Evolutionary conservation across 2,329 filamentous ascomycete species (phyloP), one percentile per base, ranked within the genome.

Genomic region (Eutypa lata): DNA sequence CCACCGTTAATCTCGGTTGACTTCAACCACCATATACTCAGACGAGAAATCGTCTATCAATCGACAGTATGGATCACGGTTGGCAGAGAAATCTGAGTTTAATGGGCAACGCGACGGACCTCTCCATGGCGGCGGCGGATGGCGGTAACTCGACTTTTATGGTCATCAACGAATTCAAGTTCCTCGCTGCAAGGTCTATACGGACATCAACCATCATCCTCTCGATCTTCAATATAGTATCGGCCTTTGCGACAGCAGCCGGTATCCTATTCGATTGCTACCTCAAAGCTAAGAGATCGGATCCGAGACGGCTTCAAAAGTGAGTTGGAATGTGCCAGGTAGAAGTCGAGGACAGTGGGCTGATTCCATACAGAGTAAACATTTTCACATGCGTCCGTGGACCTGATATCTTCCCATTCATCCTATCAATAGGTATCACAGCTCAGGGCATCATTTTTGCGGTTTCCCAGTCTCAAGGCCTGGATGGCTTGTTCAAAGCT

Each of bases 201-300:
- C 76, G 84, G 59, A 83, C 79, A 18, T 84, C 82, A 22, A 82
- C 81, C 43, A 79, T 86, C 52, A 82, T 86, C 54, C 73, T 87
- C 51, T 79, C 83, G 35, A 70, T 74, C 51, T 85, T 86, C 71
- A 87, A 87, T 65, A 75, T 81, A 21, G 64, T 84, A 49, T 80
- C 80, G 18, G 82, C 82, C 4, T 76, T 82, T 52, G 74, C 75
- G 18, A 83, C 82, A 7, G 78, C 80, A 10, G 58, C 74, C 24
- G 81, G 81, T 24, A 85, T 87, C 49, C 65, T 83, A 40, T 79
- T 78, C 65, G 79, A 84, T 56, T 78, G 76, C 58, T 84, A 81
- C 63, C 71, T 71, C 51, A 70, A 66, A 51, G 66, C 71, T 19
- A 77, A 70, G 66, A 71, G 71, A 60, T 73, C 55, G 42, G 59